Conservation (phyloP, 2,329 filamentous ascomycete genomes). For the Alternaria solani region DNA sequence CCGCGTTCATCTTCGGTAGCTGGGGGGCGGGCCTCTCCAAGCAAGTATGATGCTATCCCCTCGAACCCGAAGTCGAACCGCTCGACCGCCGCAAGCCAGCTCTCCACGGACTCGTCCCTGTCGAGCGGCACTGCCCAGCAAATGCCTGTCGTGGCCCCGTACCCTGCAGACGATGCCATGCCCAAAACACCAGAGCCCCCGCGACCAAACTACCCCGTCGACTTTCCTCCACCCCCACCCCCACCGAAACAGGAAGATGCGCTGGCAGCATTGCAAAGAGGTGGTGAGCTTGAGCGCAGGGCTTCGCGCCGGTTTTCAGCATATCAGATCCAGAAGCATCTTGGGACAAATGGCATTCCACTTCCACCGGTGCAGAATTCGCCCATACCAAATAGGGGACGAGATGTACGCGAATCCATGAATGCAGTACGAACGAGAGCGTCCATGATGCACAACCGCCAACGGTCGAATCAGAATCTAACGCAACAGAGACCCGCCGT, state of each 20-base stretch:
- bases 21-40: constrained; percentile 56
- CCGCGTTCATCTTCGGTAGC: constrained; percentile 58
- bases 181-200: constrained; percentile 47
- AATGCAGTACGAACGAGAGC: constrained; percentile 71
- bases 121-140: constrained; percentile 81
- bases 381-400: constrained; percentile 83
- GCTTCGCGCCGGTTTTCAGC: constrained; percentile 93
- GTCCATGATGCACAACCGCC: constrained; percentile 62
- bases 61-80: constrained; percentile 46
- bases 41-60: constrained; percentile 52
- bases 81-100: constrained; percentile 42
- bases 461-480: constrained; percentile 54
- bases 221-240: constrained; percentile 77
- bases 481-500: constrained; percentile 53
- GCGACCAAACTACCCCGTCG: constrained; percentile 58
- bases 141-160: constrained; percentile 76
- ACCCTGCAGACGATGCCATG: constrained; percentile 68
- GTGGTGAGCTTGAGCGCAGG: constrained; percentile 88
- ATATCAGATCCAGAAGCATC: constrained; percentile 94
- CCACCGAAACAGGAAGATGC: constrained; percentile 88
- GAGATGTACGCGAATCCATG: constrained; percentile 85
- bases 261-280: constrained; percentile 86
- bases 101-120: constrained; percentile 63
- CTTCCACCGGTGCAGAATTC: constrained; percentile 80
- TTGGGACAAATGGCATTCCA: constrained; percentile 86